Evolutionary conservation across 2,329 filamentous ascomycete genomes (phyloP).

Genomic region (Mollisiaceae sp.): DNA sequence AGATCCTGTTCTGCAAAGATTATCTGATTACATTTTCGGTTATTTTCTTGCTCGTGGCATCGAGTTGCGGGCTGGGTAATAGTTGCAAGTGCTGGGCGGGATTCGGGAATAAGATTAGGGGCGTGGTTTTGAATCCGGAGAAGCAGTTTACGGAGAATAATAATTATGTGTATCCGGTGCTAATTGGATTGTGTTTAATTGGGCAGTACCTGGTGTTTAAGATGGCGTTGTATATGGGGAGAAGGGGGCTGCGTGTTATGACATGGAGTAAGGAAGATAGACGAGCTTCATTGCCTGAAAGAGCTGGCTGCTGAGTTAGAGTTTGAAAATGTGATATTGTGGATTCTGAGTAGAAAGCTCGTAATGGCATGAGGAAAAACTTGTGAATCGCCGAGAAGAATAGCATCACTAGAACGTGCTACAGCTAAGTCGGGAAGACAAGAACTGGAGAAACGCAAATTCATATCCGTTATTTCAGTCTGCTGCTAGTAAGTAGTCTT

Average conservation of each 20-base stretch:
- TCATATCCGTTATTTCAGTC: no score
- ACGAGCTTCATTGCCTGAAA: background rate
- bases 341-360: no score
- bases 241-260: background rate
- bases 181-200: background rate
- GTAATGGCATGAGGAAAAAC: no score
- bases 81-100: slow-evolving; percentile 11
- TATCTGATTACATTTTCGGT: background rate
- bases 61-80: slow-evolving; percentile 9
- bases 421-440: no score
- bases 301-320: no score
- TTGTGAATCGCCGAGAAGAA: no score
- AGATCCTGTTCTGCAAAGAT: background rate
- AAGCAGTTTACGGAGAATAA: slow-evolving; percentile 1
- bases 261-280: background rate
- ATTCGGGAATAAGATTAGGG: background rate
- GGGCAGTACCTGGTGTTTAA: background rate
- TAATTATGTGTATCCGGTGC: background rate
- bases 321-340: no score
- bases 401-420: no score
- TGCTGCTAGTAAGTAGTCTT: no score
- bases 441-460: no score
- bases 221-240: background rate
- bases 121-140: background rate
- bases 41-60: background rate